Base-by-base conservation (phyloP, 768 basidiomycete species). In the Boletus speciosus region DNA sequence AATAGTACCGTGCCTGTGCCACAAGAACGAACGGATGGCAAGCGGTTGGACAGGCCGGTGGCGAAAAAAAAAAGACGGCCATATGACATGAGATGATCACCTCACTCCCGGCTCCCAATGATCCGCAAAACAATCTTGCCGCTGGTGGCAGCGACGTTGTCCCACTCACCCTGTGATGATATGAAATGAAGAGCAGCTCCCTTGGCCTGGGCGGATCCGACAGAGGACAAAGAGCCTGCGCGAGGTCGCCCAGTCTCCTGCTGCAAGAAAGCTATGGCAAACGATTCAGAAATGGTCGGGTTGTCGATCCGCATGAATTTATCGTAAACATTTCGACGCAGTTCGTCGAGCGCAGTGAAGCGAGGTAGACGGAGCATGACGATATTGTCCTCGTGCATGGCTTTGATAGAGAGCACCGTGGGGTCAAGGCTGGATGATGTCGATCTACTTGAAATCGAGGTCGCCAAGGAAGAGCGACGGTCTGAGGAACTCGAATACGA, bases 281-380 rank as follows among this genome's bases (percentile, higher is more conserved):
- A 90, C 1, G 74, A 69, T 7, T 76, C 71, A 0, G 76, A 76
- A 23, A 89, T 78, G 12, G 76, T 73, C 40, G 83, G 59, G 45
- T 77, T 78, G 66, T 84, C 85, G 61, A 83, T 80, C 23, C 76
- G 74, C n/a, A 79, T 76, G 63, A 90, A 84, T 61, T 88, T 89
- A 51, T 84, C 80, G 56, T 79, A 78, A 25, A 91, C 71, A 45
- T 79, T 78, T 48, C 72, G 71, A 54, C 84, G 83, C 15, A 90
- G 61, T 42, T 83, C 81, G 16, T 67, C 61, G 51, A 83, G 78
- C n/a, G 76, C 41, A 54, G 75, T 73, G 39, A 74, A 70, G 56
- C 75, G 76, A 12, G 79, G 68, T 8, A 78, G 69, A 41, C 85
- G 83, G 47, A 90, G 76, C 55, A 86, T 70, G 61, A 90, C 76